These are phyloP conservation scores for Penicillium brevicompactum DNA, from an alignment of 2,329 filamentous ascomycete species.

Conservation along the genomic window DNA sequence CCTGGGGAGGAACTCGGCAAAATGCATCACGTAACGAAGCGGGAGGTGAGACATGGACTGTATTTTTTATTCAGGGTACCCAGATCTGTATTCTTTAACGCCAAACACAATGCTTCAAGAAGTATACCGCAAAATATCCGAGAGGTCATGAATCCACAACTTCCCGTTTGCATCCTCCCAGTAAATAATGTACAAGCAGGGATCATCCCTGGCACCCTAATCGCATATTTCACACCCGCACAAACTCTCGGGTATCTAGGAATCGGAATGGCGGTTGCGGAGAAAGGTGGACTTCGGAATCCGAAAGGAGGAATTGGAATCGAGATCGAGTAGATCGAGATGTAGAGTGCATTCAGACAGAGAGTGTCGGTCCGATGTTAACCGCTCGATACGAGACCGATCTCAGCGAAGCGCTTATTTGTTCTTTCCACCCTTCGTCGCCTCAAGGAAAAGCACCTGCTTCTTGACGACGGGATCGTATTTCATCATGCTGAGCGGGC, in stretches of 20 bases:
- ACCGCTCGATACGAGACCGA: not conserved
- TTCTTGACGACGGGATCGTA: constrained; percentile 97
- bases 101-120: constrained; percentile 29
- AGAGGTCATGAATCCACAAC: constrained; percentile 1
- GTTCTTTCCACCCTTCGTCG: constrained; percentile 72
- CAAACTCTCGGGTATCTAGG: not conserved
- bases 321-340: not conserved
- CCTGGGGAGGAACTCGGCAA: not conserved
- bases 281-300: not conserved
- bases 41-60: constrained; percentile 14
- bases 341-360: not conserved
- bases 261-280: not conserved
- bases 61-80: constrained; percentile 26
- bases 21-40: not conserved
- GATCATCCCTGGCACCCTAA: constrained; percentile 1
- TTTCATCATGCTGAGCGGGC: constrained; percentile 95
- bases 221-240: constrained; percentile 5
- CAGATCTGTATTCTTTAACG: constrained; percentile 27
- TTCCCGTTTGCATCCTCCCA: constrained; percentile 10
- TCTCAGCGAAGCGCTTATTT: constrained; percentile 30
- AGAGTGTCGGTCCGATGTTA: not conserved
- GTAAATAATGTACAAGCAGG: constrained; percentile 29
- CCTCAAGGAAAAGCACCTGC: constrained; percentile 93
- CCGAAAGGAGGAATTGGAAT: not conserved
- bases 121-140: constrained; percentile 14